These are phyloP conservation scores for Trichophyton schoenleinii DNA, from an alignment of 2,329 filamentous ascomycete species.

Conservation along the genomic window DNA sequence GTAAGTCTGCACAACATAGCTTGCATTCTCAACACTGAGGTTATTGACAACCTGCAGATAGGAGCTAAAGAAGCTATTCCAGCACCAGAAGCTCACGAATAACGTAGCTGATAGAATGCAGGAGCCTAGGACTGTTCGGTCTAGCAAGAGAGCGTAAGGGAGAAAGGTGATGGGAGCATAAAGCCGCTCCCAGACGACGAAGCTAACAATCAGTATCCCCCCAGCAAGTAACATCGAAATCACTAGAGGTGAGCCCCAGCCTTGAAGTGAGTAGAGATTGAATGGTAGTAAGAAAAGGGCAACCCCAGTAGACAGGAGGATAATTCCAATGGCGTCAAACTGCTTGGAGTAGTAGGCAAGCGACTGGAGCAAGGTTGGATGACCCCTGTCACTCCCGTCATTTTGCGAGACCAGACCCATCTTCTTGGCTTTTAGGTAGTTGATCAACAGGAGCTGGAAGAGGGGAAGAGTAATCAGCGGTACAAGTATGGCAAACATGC, in stretches of 20 bases:
- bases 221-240: slow-evolving; percentile 44
- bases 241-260: slow-evolving; percentile 17
- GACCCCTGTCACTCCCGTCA: neutral
- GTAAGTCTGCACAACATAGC: slow-evolving; percentile 35
- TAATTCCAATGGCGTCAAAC: slow-evolving; percentile 20
- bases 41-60: slow-evolving; percentile 42
- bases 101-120: slow-evolving; percentile 34
- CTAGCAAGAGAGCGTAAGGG: slow-evolving; percentile 41
- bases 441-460: slow-evolving; percentile 40
- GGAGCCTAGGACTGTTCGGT: slow-evolving; percentile 39
- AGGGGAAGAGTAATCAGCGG: slow-evolving; percentile 45
- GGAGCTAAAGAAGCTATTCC: slow-evolving; percentile 41
- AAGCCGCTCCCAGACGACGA: slow-evolving; percentile 42
- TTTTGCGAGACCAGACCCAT: slow-evolving; percentile 10
- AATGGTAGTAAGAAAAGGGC: slow-evolving; percentile 22
- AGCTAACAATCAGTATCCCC: slow-evolving; percentile 38
- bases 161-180: slow-evolving; percentile 40
- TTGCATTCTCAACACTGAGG: slow-evolving; percentile 29
- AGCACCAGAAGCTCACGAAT: slow-evolving; percentile 30
- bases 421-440: slow-evolving; percentile 43
- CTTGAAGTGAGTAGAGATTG: slow-evolving; percentile 14
- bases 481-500: slow-evolving; percentile 48
- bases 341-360: slow-evolving; percentile 15
- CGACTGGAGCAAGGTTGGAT: slow-evolving; percentile 10
- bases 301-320: slow-evolving; percentile 21